Base-by-base conservation (phyloP, 768 basidiomycete species). In the Phylloporus sp. region DNA sequence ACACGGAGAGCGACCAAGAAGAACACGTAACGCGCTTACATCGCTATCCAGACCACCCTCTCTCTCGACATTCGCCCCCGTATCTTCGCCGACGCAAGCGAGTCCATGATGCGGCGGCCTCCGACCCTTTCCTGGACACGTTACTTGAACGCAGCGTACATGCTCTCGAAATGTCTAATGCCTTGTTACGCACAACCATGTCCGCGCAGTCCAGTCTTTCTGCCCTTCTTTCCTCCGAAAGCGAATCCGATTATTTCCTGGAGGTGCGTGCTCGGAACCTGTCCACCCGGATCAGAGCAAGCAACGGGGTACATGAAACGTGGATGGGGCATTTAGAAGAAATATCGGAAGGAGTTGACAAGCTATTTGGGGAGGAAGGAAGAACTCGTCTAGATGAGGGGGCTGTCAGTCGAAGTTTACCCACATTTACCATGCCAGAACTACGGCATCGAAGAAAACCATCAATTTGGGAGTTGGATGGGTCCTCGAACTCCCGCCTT, bases 141-240 rank as follows among this genome's bases (percentile, higher is more conserved):
- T 73, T 92, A 15, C 76, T 92, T 2, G 87, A 82, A 52, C 82
- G 90, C 55, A 90, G 88, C 57, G 87, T 92, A 13, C 83, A 90
- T 68, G 90, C 90, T 1, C 75, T 93, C 9, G 91, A 92, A 65
- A 84, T 91, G 76, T 92, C 90, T 5, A 92, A 92, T 52, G 78
- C 82, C 3, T 73, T 92, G 11, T 73, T 93, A 41, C 84, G 88
- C 62, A 83, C 81, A 12, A 86, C 86, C 20, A 84, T 91, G 59
- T 79, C 84, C 35, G 84, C 89, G 1, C 84, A 86, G 55, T 75
- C 82, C 12, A 80, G 72, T 29, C 71, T 78, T 32, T 75, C 74
- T 29, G 69, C 75, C 4, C 70, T 84, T 35, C 67, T 85, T 27
- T 73, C 77, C 22, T 60, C 75, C 15, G 81, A 80, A 50, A 68